These are phyloP conservation scores for Saccharomycopsis synnaedendra DNA, from an alignment of 805 yeast species.

Conservation along the genomic window DNA sequence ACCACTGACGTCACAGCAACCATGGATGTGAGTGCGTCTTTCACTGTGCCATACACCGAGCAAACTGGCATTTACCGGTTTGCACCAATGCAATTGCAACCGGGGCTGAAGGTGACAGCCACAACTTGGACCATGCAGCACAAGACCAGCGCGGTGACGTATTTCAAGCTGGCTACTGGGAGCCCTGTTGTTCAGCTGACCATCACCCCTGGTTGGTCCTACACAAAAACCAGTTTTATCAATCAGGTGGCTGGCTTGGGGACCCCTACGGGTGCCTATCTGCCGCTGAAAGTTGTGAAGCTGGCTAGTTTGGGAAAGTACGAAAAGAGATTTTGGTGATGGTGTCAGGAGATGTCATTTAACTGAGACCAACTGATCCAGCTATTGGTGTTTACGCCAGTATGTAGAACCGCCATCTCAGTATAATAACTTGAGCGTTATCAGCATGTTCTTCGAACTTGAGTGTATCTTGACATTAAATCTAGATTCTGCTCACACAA, in stretches of 20 bases:
- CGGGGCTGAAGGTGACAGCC: constrained; percentile 57
- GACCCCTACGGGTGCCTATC: constrained; percentile 5
- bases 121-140: constrained; percentile 54
- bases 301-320: no score
- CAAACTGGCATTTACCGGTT: constrained; percentile 73
- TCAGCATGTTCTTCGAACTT: no score
- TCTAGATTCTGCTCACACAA: no score
- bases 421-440: no score
- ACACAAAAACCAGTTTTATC: constrained; percentile 46
- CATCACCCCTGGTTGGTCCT: constrained; percentile 76
- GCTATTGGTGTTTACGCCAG: no score
- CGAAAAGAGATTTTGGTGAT: no score
- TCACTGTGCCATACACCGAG: constrained; percentile 55
- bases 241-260: constrained; percentile 53
- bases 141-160: constrained; percentile 59
- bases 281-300: background rate
- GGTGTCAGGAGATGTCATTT: no score
- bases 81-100: constrained; percentile 93
- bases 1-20: constrained; percentile 32
- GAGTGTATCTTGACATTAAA: no score
- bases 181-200: constrained; percentile 42
- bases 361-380: no score
- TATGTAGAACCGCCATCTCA: no score
- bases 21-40: constrained; percentile 38
- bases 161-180: constrained; percentile 30